These are phyloP conservation scores for Curvularia sp. DNA, from an alignment of 2,329 filamentous ascomycete species.

Conservation along the genomic window DNA sequence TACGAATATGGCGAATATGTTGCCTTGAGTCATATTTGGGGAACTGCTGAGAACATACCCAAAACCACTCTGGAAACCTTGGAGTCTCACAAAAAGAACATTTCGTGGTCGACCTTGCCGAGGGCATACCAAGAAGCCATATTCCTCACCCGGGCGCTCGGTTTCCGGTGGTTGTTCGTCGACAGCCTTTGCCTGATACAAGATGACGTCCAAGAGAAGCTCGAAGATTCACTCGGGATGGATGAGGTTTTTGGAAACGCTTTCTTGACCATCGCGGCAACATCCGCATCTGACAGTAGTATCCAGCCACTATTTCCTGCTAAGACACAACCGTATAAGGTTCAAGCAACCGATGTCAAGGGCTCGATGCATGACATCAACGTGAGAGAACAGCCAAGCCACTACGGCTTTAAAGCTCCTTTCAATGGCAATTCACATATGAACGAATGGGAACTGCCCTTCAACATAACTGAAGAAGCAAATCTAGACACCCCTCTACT, in stretches of 20 bases:
- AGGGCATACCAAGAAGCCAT: slow-evolving; percentile 47
- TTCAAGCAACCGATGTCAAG: slow-evolving; percentile 44
- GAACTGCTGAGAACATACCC: slow-evolving; percentile 34
- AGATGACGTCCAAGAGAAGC: slow-evolving; percentile 38
- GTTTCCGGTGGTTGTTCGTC: slow-evolving; percentile 48
- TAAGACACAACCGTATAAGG: slow-evolving; percentile 39
- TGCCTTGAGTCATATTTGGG: slow-evolving; percentile 46
- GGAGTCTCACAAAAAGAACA: slow-evolving; percentile 36
- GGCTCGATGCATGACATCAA: slow-evolving; percentile 42
- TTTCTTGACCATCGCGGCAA: slow-evolving; percentile 46
- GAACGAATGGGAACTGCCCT: slow-evolving; percentile 46
- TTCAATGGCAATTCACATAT: slow-evolving; percentile 45
- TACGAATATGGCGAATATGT: slow-evolving; percentile 45
- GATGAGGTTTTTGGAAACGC: slow-evolving; percentile 43
- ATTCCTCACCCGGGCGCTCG: slow-evolving; percentile 44
- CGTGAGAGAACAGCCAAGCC: slow-evolving; percentile 45
- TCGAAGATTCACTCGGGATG: slow-evolving; percentile 38
- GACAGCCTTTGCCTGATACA: slow-evolving; percentile 46
- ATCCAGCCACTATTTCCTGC: slow-evolving; percentile 36
- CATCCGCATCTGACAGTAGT: slow-evolving; percentile 40
- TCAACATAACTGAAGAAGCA: slow-evolving; percentile 40
- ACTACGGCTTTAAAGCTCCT: slow-evolving; percentile 48
- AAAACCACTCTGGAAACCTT: slow-evolving; percentile 41
- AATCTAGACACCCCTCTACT: slow-evolving; percentile 43
- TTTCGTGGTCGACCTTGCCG: slow-evolving; percentile 40